Evolutionary conservation across 2,329 filamentous ascomycete genomes (phyloP).

Genomic region (Cordyceps militaris): DNA sequence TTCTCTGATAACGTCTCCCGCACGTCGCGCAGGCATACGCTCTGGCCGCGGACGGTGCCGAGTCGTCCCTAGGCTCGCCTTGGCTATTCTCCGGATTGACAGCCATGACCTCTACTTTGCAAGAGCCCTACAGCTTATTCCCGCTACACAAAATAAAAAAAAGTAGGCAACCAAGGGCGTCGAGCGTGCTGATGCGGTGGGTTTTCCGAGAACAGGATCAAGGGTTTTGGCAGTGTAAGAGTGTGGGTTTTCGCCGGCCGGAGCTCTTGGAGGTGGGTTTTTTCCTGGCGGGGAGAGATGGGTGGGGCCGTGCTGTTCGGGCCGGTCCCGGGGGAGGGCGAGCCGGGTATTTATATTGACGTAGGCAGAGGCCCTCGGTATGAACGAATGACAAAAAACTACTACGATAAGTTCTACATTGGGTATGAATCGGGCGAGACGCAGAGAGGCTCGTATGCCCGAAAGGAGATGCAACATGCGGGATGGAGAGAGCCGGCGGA

Average conservation of each 20-base stretch:
- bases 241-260: constrained; percentile 3
- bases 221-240: neutral
- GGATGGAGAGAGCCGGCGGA: neutral
- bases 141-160: neutral
- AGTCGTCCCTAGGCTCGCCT: neutral
- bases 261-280: neutral
- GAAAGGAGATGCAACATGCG: neutral
- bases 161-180: neutral
- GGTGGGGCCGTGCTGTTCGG: constrained; percentile 5
- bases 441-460: neutral
- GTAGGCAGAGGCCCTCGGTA: too few species aligned
- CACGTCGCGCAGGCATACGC: constrained; percentile 17
- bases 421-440: too few species aligned
- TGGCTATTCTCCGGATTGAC: neutral
- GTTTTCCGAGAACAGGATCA: neutral
- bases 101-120: neutral
- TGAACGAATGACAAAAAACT: too few species aligned
- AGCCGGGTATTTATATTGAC: neutral
- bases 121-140: neutral
- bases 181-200: neutral
- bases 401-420: too few species aligned
- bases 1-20: constrained; percentile 22
- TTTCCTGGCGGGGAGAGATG: neutral
- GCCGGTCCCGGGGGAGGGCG: neutral
- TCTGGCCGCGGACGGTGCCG: neutral